Base-by-base conservation (phyloP, 495 filamentous ascomycete genomes). In the Neurospora intermedia region DNA sequence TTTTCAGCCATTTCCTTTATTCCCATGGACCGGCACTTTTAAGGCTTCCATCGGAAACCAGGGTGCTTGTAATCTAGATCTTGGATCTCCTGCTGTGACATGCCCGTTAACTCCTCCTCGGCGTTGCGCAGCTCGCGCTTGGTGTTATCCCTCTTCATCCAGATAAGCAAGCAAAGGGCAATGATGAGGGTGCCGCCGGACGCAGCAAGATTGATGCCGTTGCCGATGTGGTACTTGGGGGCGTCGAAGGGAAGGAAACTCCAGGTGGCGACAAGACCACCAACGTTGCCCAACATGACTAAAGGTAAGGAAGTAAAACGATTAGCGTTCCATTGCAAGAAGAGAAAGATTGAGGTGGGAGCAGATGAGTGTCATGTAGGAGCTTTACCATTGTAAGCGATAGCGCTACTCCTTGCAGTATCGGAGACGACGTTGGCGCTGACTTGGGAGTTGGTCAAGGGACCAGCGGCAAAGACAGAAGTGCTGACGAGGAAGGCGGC, bases 31-130 rank as follows among this genome's bases (percentile, higher is more conserved):
- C 35, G 1, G 1, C 54, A 71, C 40, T 6, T 77, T 6, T 78
- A 90, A 74, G 84, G 86, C 77, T 80, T 85, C 90, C 85, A 90
- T 76, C 83, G 85, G 80, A 91, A 93, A n/a, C 81, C 88, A 8
- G 91, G 91, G 77, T 94, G 90, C 73, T 84, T 85, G 90, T 90
- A 94, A 76, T 93, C 91, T 38, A 93, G 76, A 76, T 91, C 88
- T 79, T 91, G 85, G 16, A 92, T 81, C 82, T 91, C 80, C 74
- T 81, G 74, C 78, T 83, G 78, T 40, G 83, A 85, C 78, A 91
- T 72, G 0, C 87, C 89, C 3, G 82, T 83, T 74, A 93, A 74
- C 72, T 87, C 89, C 70, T 81, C 80, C 73, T 87, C 86, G 6
- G 88, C 76, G 76, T 89, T 87, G 38, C 83, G 81, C 16, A 75